Percentiles rank a stretch among this genome's conserved stretches.
These are phyloP conservation scores for Dichotomopilus funicola DNA, from an alignment of 2,329 filamentous ascomycete genomes.

Conservation along the genomic window DNA sequence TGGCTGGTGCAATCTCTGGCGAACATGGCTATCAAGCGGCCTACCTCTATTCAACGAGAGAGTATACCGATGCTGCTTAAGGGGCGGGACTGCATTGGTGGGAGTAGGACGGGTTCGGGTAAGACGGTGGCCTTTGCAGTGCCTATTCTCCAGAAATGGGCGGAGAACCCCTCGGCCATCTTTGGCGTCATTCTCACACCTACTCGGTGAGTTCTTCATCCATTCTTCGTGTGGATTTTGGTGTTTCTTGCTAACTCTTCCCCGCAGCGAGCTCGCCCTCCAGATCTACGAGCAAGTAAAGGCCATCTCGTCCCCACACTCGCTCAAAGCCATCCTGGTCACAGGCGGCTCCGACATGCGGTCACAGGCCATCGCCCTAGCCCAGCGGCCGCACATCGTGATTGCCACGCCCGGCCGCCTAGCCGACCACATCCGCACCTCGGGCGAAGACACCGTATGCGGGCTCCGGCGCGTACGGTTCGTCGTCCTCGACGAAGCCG, in stretches of 20 bases:
- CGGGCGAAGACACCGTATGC: constrained; percentile 82
- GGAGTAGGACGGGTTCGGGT: constrained; percentile 88
- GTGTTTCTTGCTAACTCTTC: background rate
- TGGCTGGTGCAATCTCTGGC: constrained; percentile 81
- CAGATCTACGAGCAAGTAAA: constrained; percentile 97
- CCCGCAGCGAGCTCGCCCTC: constrained; percentile 68
- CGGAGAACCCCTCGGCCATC: constrained; percentile 84
- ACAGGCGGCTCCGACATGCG: constrained; percentile 93
- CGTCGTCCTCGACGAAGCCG: constrained; percentile 93
- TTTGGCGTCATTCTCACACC: constrained; percentile 86
- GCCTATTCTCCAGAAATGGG: constrained; percentile 89
- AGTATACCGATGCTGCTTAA: constrained; percentile 91
- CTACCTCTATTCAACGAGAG: constrained; percentile 86
- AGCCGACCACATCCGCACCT: constrained; percentile 87
- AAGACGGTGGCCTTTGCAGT: constrained; percentile 96
- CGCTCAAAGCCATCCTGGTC: constrained; percentile 80
- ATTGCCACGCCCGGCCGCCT: constrained; percentile 91
- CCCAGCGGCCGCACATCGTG: constrained; percentile 78
- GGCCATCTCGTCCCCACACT: constrained; percentile 82
- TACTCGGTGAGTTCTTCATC: constrained; percentile 55
- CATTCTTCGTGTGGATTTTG: no score
- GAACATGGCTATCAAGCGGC: constrained; percentile 73
- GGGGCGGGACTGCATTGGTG: constrained; percentile 90
- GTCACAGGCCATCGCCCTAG: constrained; percentile 76
- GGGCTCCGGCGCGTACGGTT: constrained; percentile 73